These are phyloP conservation scores for Amyloporia xantha DNA, from an alignment of 768 basidiomycete species.

Conservation along the genomic window DNA sequence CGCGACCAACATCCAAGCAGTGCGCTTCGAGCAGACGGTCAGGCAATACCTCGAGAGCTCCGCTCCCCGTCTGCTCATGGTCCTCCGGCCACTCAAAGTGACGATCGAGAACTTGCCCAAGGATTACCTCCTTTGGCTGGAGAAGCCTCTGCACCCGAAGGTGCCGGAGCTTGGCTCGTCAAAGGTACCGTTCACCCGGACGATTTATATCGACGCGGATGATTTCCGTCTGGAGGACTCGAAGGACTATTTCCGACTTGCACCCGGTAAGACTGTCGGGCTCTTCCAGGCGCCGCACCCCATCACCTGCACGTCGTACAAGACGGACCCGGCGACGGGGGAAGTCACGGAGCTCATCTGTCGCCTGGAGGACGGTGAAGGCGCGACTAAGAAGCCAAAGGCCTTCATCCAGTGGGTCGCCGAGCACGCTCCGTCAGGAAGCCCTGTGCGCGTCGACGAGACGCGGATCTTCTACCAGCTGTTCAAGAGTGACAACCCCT, in stretches of 20 bases:
- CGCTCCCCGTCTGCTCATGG: conserved; percentile 87
- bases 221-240: conserved; percentile 92
- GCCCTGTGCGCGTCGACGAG: conserved; percentile 83
- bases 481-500: conserved; percentile 91
- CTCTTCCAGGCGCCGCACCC: conserved; percentile 90
- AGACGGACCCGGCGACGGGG: conserved; percentile 65
- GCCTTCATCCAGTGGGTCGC: conserved; percentile 98
- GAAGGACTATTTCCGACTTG: conserved; percentile 94
- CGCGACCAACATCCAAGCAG: conserved; percentile 74
- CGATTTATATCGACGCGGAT: conserved; percentile 85
- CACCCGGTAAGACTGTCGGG: conserved; percentile 96
- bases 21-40: conserved; percentile 85
- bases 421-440: conserved; percentile 68
- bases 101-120: conserved; percentile 87
- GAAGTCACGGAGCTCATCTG: conserved; percentile 75
- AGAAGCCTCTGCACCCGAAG: conserved; percentile 94
- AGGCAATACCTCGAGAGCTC: conserved; percentile 85
- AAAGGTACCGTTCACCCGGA: conserved; percentile 78
- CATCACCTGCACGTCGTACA: conserved; percentile 89
- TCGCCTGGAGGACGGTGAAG: conserved; percentile 58
- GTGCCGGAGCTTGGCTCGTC: conserved; percentile 80
- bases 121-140: conserved; percentile 74
- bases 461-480: conserved; percentile 88
- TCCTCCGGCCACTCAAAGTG: conserved; percentile 84
- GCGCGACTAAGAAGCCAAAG: conserved; percentile 70